A percentile compares a stretch with the other conserved stretches of the same genome.
phyloP scores from a whole-genome alignment of 208 protist species.

The Plasmodiophora brassicae region DNA sequence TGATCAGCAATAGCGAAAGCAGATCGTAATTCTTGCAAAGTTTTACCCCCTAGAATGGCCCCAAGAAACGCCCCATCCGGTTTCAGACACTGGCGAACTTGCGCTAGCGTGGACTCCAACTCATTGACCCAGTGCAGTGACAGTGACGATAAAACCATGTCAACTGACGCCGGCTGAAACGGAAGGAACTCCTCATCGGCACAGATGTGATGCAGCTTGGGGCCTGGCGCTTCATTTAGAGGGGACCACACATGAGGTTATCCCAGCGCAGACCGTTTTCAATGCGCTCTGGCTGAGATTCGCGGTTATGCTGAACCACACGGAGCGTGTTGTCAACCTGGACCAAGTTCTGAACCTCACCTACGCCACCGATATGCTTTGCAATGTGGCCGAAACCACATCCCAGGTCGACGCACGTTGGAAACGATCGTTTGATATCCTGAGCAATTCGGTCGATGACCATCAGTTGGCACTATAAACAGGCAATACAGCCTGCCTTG shows the following conservation, averaged over 20 bases:
- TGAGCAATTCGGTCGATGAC: neutral
- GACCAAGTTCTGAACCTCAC: neutral
- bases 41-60: neutral
- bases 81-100: neutral
- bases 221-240: neutral
- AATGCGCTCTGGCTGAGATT: no score
- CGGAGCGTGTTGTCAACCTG: neutral
- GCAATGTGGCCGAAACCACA: constrained; percentile 5
- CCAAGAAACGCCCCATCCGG: neutral
- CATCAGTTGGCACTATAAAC: neutral
- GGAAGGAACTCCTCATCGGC: constrained; percentile 23
- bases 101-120: neutral
- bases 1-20: neutral
- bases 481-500: neutral
- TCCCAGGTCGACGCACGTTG: neutral
- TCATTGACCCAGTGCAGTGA: neutral
- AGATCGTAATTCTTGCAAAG: constrained; percentile 7
- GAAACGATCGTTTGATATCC: neutral
- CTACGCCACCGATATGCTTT: neutral
- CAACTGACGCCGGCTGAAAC: neutral
- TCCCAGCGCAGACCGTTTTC: no score
- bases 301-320: neutral
- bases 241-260: no score
- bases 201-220: neutral
- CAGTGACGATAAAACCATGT: constrained; percentile 4